Evolutionary conservation across 305 asterid species (phyloP).

Genomic region (Nicotiana rustica): DNA sequence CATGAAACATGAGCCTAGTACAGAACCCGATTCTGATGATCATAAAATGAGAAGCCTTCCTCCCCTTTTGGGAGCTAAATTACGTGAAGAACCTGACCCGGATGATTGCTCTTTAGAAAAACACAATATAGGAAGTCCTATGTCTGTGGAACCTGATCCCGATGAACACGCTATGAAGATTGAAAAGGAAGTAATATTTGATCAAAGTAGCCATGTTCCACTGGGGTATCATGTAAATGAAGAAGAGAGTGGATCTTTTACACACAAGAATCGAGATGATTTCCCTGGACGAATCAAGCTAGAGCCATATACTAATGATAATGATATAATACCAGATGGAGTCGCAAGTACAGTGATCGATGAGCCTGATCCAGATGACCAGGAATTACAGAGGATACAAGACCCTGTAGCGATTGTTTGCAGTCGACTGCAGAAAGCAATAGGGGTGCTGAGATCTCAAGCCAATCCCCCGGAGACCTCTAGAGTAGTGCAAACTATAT

Average conservation of each 20-base stretch:
- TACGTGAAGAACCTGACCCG: conserved; percentile 43
- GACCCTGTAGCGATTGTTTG: conserved; percentile 72
- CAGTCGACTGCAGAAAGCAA: conserved; percentile 69
- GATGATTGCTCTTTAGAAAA: conserved; percentile 35
- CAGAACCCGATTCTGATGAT: conserved; percentile 11
- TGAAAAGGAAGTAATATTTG: conserved; percentile 33
- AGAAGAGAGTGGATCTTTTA: conserved; percentile 33
- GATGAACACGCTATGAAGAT: conserved; percentile 36
- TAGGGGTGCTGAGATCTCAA: conserved; percentile 69
- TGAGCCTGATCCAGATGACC: conserved; percentile 68
- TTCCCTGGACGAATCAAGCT: conserved; percentile 40
- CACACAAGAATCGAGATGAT: conserved; percentile 45
- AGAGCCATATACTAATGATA: conserved; percentile 48
- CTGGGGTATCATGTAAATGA: conserved; percentile 29
- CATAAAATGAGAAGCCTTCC: conserved; percentile 2
- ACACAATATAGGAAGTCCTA: background rate
- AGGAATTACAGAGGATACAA: conserved; percentile 77
- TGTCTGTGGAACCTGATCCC: conserved; percentile 38
- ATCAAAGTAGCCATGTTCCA: conserved; percentile 31
- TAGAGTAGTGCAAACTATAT: conserved; percentile 60
- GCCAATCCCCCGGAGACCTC: conserved; percentile 54
- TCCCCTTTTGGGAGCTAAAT: conserved; percentile 28
- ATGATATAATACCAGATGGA: conserved; percentile 31
- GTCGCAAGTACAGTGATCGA: conserved; percentile 36
- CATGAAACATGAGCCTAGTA: conserved; percentile 29